These are phyloP conservation scores for Colletotrichum lindemuthianum DNA, from an alignment of 2,329 filamentous ascomycete genomes.

Conservation along the genomic window DNA sequence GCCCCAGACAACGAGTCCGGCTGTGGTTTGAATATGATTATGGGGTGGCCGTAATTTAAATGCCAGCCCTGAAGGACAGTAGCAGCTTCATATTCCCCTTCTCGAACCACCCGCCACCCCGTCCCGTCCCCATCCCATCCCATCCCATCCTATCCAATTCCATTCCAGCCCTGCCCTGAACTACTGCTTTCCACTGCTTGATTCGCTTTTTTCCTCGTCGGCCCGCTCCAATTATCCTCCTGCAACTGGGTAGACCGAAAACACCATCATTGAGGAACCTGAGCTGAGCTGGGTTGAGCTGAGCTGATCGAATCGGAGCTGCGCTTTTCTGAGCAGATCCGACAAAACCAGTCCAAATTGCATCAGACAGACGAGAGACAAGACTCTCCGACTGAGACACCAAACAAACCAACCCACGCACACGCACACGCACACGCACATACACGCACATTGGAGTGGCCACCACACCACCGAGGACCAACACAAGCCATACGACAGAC, in stretches of 20 bases:
- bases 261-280: not conserved
- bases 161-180: not conserved
- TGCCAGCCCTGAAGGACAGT: constrained; percentile 31
- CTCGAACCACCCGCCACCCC: constrained; percentile 25
- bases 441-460: not conserved
- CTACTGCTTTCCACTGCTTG: not conserved
- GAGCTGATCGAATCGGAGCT: no score
- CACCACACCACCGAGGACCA: constrained; percentile 10
- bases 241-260: not conserved
- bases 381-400: constrained; percentile 27
- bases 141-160: not conserved
- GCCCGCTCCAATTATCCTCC: not conserved
- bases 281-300: no score
- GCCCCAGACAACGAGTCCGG: not conserved
- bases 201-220: not conserved
- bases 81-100: constrained; percentile 32
- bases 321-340: not conserved
- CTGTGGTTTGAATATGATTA: constrained; percentile 31
- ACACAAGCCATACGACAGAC: not conserved
- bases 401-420: not conserved
- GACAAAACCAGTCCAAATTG: not conserved
- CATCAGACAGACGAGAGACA: constrained; percentile 8
- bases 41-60: constrained; percentile 36
- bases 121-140: not conserved
- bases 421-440: constrained; percentile 21